Conservation (phyloP, 2,329 filamentous ascomycete genomes). For the Ilyonectria mors-panacis region DNA sequence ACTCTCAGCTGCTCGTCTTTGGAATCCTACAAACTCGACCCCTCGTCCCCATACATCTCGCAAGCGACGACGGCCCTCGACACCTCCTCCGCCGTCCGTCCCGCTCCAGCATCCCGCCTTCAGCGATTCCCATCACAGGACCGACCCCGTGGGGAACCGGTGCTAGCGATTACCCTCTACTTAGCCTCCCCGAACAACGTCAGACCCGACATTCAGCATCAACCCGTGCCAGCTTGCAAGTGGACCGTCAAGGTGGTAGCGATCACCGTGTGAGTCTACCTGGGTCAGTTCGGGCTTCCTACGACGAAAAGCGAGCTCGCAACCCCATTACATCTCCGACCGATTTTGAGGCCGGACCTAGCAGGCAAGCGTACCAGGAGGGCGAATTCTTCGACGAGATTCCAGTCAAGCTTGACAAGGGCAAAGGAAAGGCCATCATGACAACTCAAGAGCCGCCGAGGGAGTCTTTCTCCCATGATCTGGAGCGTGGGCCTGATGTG, state of each 20-base stretch:
- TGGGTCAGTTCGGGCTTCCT: constrained; percentile 67
- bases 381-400: constrained; percentile 31
- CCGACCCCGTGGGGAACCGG: constrained; percentile 57
- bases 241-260: constrained; percentile 62
- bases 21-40: constrained; percentile 74
- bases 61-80: constrained; percentile 66
- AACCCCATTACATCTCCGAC: constrained; percentile 49
- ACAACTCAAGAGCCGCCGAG: constrained; percentile 53
- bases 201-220: constrained; percentile 61
- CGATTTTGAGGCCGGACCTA: constrained; percentile 36
- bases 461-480: constrained; percentile 63
- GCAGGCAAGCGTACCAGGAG: constrained; percentile 32
- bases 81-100: constrained; percentile 67
- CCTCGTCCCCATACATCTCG: constrained; percentile 58
- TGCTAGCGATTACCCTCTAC: constrained; percentile 65
- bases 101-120: constrained; percentile 64
- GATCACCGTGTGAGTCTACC: constrained; percentile 69
- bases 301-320: constrained; percentile 64
- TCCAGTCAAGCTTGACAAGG: constrained; percentile 59
- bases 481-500: constrained; percentile 68
- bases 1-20: constrained; percentile 66
- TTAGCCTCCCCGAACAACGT: constrained; percentile 66
- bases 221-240: constrained; percentile 64
- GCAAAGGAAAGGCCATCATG: constrained; percentile 67
- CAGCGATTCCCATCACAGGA: constrained; percentile 53